Base-by-base conservation (phyloP, 2,329 filamentous ascomycete genomes). In the Gremmenia infestans region DNA sequence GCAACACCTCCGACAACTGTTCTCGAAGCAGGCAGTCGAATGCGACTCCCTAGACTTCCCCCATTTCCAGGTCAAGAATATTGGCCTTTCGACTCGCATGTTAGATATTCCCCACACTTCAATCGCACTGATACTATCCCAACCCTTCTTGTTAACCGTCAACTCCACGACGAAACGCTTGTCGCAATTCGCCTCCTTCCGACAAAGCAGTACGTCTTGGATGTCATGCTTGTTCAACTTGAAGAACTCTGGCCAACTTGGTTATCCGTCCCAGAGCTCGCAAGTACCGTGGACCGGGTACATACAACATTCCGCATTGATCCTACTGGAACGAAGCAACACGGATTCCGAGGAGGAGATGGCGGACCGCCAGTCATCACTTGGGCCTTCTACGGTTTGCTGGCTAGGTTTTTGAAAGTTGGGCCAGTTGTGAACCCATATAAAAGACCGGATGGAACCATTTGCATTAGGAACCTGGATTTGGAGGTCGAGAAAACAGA, bases 131-230 rank as follows among this genome's bases (percentile, higher is more conserved):
- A 46, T 17, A 12, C 15, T 12, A 28, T 52, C 23, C 40, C 50
- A 25, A 43, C 40, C 25, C 37, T 52, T 8, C 50, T 52, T n/a
- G 50, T 52, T 14, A 52, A 45, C 32, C 39, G 39, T 11, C 50
- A 52, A 36, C 15, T 52, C 12, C 22, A 52, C 50, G n/a, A 43
- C 5, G 50, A 52, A 9, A 46, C 40, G 11, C 5, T 46, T 11
- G 19, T 39, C 19, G 37, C 50, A 19, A 52, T 52, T n/a, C 15
- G 46, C 3, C 7, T 15, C 5, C 50, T 52, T 23, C 40, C 50
- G 0, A 45, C 39, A n/a, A 50, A 42, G 23, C 5, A 19, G 22
- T 52, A 52, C 35, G 23, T 45, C 8, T 45, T 52, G 23, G 50
- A 52, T 39, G 22, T 52, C 17, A 28, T 52, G 37, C 14, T 52